A percentile compares a stretch with the other conserved stretches of the same genome.
Evolutionary conservation across 2,329 filamentous ascomycete genomes (phyloP).

Genomic region (Claviceps maximensis): DNA sequence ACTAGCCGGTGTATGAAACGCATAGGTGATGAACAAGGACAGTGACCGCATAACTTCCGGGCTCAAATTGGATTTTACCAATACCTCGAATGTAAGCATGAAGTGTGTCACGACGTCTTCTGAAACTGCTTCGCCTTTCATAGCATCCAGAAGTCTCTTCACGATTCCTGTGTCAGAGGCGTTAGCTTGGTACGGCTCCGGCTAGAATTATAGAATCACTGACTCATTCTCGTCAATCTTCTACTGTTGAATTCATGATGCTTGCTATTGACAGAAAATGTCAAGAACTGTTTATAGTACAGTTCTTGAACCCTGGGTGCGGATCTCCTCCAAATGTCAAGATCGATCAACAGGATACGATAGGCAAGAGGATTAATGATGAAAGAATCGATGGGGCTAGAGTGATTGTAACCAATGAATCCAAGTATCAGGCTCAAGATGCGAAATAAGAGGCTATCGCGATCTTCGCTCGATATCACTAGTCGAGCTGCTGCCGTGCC

Average conservation of each 20-base stretch:
- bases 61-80: slow-evolving; percentile 70
- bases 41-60: slow-evolving; percentile 76
- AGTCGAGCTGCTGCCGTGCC: slow-evolving; percentile 26
- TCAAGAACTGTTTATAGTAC: slow-evolving; percentile 86
- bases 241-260: slow-evolving; percentile 86
- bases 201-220: slow-evolving; percentile 21
- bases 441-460: slow-evolving; percentile 43
- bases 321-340: slow-evolving; percentile 82
- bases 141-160: slow-evolving; percentile 75
- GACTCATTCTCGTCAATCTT: slow-evolving; percentile 79
- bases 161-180: slow-evolving; percentile 54
- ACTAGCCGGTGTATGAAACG: slow-evolving; percentile 50
- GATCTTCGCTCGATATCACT: slow-evolving; percentile 35
- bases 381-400: slow-evolving; percentile 72
- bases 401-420: slow-evolving; percentile 79
- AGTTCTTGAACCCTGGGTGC: slow-evolving; percentile 65
- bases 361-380: slow-evolving; percentile 95
- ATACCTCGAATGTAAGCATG: slow-evolving; percentile 61
- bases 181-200: slow-evolving; percentile 7
- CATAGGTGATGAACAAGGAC: slow-evolving; percentile 86
- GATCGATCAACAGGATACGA: slow-evolving; percentile 78
- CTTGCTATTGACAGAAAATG: slow-evolving; percentile 81
- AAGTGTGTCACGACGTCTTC: slow-evolving; percentile 63
- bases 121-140: slow-evolving; percentile 72
- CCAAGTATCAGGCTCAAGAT: slow-evolving; percentile 65